Evolutionary conservation across 163 green algal genomes (phyloP).

Genomic region (Scenedesmus sp.): DNA sequence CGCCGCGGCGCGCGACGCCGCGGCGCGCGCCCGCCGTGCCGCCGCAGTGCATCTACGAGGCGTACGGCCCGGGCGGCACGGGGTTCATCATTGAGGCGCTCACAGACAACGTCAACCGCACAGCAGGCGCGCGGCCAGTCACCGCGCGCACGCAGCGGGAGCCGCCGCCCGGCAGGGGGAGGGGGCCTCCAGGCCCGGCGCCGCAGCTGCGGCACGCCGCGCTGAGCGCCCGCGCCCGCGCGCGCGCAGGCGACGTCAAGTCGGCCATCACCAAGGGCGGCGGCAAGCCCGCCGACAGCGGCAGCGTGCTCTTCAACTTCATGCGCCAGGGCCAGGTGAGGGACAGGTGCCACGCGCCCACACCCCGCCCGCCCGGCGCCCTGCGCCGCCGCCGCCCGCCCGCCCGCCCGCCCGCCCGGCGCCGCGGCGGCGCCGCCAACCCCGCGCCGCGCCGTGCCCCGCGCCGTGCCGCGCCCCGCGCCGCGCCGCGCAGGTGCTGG

Average conservation of each 20-base stretch:
- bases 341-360: too few species aligned
- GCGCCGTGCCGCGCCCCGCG: background rate
- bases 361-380: too few species aligned
- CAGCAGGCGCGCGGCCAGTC: slow-evolving; percentile 18
- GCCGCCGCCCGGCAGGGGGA: too few species aligned
- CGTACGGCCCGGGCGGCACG: slow-evolving; percentile 78
- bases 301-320: slow-evolving; percentile 95
- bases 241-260: slow-evolving; percentile 68
- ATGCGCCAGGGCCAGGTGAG: slow-evolving; percentile 60
- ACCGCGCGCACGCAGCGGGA: too few species aligned
- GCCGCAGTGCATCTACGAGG: slow-evolving; percentile 63
- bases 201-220: background rate
- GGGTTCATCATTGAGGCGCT: slow-evolving; percentile 93
- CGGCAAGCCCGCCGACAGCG: slow-evolving; percentile 86
- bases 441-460: background rate
- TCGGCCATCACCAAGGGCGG: slow-evolving; percentile 80
- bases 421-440: too few species aligned
- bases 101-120: slow-evolving; percentile 94
- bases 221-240: background rate
- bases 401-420: too few species aligned
- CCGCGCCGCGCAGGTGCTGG: slow-evolving; percentile 18
- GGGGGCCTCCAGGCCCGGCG: too few species aligned
- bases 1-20: too few species aligned
- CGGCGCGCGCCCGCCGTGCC: too few species aligned
- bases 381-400: too few species aligned